phyloP scores from a whole-genome alignment of 83 land plant species.

The Isoetes engelmannii region DNA sequence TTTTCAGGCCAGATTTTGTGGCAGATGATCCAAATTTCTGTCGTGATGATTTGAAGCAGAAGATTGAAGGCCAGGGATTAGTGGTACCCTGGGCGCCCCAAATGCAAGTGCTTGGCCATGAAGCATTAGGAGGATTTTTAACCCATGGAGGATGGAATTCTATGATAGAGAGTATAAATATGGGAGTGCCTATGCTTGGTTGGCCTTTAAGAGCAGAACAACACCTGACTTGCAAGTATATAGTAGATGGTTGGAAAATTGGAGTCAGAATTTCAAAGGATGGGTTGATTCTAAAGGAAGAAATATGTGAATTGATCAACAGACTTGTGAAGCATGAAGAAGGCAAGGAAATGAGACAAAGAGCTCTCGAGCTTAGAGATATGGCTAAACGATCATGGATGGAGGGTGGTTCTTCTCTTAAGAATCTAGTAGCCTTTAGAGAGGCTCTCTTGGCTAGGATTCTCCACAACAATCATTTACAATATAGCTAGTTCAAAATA shows the following conservation, averaged over 20 bases:
- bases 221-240: background rate
- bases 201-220: constrained; percentile 12
- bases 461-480: too few relatives aligned
- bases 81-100: too few relatives aligned
- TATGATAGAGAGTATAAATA: background rate
- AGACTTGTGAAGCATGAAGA: background rate
- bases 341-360: constrained; percentile 23
- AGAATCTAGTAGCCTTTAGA: too few relatives aligned
- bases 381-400: constrained; percentile 7
- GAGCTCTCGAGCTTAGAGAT: constrained; percentile 8
- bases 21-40: too few relatives aligned
- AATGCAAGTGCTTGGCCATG: too few relatives aligned
- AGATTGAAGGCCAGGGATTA: too few relatives aligned
- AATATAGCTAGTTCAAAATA: too few relatives aligned
- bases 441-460: too few relatives aligned
- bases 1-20: too few relatives aligned
- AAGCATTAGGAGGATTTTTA: constrained; percentile 11
- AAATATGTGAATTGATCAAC: background rate
- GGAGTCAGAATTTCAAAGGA: background rate
- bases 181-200: constrained; percentile 8
- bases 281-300: background rate
- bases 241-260: background rate
- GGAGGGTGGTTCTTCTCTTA: constrained; percentile 21
- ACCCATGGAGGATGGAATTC: constrained; percentile 18
- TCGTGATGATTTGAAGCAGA: too few relatives aligned